phyloP scores from a whole-genome alignment of 2,329 filamentous ascomycete genomes.

The Zymoseptoria crescenta region DNA sequence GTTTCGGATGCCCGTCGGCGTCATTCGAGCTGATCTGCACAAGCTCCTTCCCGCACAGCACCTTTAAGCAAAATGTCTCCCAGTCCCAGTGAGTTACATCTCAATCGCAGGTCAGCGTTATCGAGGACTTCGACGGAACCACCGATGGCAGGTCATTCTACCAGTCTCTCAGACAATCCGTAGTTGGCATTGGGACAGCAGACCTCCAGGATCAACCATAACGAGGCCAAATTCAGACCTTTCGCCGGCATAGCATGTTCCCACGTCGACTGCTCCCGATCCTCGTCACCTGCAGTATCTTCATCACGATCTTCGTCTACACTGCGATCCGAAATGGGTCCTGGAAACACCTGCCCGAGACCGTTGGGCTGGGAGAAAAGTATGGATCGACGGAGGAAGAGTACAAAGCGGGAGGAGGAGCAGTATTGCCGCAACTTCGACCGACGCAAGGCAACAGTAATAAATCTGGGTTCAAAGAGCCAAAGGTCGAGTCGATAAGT shows the following conservation, averaged over 20 bases:
- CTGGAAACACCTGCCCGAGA: constrained; percentile 34
- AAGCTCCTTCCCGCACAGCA: background rate
- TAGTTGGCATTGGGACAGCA: background rate
- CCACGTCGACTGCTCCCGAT: constrained; percentile 21
- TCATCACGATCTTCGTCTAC: constrained; percentile 28
- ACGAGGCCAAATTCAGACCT: constrained; percentile 1
- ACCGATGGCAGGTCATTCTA: background rate
- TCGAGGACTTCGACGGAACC: background rate
- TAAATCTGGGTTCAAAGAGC: constrained; percentile 19
- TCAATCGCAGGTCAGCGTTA: background rate
- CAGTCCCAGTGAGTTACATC: background rate
- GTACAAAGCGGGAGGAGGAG: constrained; percentile 14
- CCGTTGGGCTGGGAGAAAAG: constrained; percentile 34
- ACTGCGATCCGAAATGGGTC: constrained; percentile 30
- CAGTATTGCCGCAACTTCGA: constrained; percentile 19
- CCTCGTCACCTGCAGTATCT: constrained; percentile 17
- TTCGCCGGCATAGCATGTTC: constrained; percentile 20
- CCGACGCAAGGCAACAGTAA: constrained; percentile 6
- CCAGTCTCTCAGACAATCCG: background rate
- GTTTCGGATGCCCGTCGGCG: background rate
- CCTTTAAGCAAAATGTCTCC: background rate
- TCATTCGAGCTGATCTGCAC: background rate
- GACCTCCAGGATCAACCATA: background rate
- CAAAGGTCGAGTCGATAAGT: constrained; percentile 19
- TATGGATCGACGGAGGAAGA: constrained; percentile 18